Base-by-base conservation (phyloP, 2,329 filamentous ascomycete species). In the Alternaria dauci region DNA sequence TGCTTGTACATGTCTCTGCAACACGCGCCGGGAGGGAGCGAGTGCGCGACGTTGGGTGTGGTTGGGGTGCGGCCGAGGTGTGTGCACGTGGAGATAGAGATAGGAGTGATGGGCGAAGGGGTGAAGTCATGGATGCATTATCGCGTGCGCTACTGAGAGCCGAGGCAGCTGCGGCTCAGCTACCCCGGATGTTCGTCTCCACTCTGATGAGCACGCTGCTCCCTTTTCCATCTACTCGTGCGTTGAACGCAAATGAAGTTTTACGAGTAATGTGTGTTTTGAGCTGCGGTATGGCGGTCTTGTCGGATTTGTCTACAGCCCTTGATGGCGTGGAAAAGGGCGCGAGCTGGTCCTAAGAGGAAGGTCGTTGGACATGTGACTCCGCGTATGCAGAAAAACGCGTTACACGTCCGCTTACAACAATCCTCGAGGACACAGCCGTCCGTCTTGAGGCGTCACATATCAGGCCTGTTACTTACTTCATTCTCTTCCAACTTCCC, bases 1-100 rank as follows among this genome's bases (percentile, higher is more conserved):
- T 78, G 75, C 59, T 74, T 77, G 66, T 78, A 78, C 72, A 79
- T 78, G 26, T 39, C 65, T 61, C 69, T 67, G 61, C 70, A 43
- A 50, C 50, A 51, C 61, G 65, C 53, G 59, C 57, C 55, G 39
- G 25, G 44, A 32, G 48, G 23, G 30, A 55, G 63, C 59, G 52
- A 28, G 64, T 61, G 64, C 52, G 61, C 60, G 42, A 56, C 43
- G 72, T 59, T 61, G 64, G 64, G 59, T 62, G 68, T 60, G 46
- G 57, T 53, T 52, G 44, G 54, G 67, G 43, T 38, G 38, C 20
- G 20, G 20, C 4, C 4, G 55, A 23, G 52, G 39, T 54, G 34
- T 50, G 34, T 50, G 55, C 42, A 65, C 70, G 67, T 63, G 70
- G 65, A 68, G 72, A 71, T 23, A 4, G 20, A 23, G 20, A 23